These are phyloP conservation scores for Hypoxylon sp. DNA, from an alignment of 2,329 filamentous ascomycete genomes.

Conservation along the genomic window DNA sequence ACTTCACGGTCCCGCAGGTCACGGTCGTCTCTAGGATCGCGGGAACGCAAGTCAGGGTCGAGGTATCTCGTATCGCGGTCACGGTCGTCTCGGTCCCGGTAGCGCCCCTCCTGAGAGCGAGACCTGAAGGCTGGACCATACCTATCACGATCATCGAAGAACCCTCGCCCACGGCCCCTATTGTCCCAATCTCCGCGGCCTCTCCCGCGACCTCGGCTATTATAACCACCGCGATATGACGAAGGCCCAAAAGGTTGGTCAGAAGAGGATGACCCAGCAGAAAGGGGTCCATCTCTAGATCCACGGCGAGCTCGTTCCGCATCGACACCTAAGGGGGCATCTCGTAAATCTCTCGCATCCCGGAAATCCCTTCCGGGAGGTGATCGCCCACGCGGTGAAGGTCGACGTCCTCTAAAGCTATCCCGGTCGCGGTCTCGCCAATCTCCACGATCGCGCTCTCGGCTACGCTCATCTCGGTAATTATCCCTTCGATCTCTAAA, in stretches of 20 bases:
- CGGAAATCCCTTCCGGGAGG: slow-evolving; percentile 74
- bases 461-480: slow-evolving; percentile 69
- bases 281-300: slow-evolving; percentile 79
- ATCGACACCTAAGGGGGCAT: slow-evolving; percentile 72
- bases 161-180: slow-evolving; percentile 61
- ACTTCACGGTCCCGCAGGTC: slow-evolving; percentile 54
- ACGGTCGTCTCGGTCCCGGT: slow-evolving; percentile 62
- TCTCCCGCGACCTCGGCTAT: slow-evolving; percentile 65
- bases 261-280: slow-evolving; percentile 76
- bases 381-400: slow-evolving; percentile 71
- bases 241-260: slow-evolving; percentile 71
- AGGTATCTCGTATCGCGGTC: slow-evolving; percentile 53
- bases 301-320: slow-evolving; percentile 74
- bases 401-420: slow-evolving; percentile 67
- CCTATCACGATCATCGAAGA: slow-evolving; percentile 72
- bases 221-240: slow-evolving; percentile 67
- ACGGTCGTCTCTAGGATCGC: slow-evolving; percentile 65
- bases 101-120: slow-evolving; percentile 73
- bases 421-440: slow-evolving; percentile 66
- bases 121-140: slow-evolving; percentile 63
- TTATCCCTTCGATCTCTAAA: slow-evolving; percentile 66
- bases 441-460: slow-evolving; percentile 66
- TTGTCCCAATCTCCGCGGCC: slow-evolving; percentile 66
- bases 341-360: slow-evolving; percentile 63
- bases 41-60: slow-evolving; percentile 53